Conservation (phyloP, 495 filamentous ascomycete species). For the Penicillium roqueforti region DNA sequence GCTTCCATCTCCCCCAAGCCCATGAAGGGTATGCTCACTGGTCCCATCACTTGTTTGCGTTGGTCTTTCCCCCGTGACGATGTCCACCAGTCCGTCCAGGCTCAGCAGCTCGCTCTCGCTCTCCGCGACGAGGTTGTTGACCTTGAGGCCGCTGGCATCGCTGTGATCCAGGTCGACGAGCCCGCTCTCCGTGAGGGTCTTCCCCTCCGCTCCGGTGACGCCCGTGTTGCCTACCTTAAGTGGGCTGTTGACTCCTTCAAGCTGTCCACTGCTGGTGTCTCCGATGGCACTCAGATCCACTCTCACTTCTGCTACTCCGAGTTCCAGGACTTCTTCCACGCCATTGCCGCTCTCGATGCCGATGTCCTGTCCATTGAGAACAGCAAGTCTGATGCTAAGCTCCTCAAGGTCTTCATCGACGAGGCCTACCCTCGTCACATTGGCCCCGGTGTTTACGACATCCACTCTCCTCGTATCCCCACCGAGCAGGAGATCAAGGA, state of each 20-base stretch:
- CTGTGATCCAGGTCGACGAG: conserved; percentile 98
- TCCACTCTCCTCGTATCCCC: conserved; percentile 97
- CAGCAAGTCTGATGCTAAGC: conserved; percentile 99
- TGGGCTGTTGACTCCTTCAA: conserved; percentile 98
- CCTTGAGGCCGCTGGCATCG: conserved; percentile 91
- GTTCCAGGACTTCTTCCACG: conserved; percentile 99
- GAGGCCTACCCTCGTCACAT: conserved; percentile 96
- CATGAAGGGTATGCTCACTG: conserved; percentile 99
- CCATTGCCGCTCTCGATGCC: conserved; percentile 94
- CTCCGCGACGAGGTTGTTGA: conserved; percentile 98
- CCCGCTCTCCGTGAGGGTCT: conserved; percentile 98
- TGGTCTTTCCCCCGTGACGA: conserved; percentile 99
- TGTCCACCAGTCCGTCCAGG: conserved; percentile 97
- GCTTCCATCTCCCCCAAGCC: conserved; percentile 94
- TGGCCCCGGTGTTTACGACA: conserved; percentile 99
- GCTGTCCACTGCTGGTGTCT: conserved; percentile 83
- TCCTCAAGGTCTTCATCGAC: conserved; percentile 96
- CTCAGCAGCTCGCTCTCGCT: conserved; percentile 95
- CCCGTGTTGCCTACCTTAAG: conserved; percentile 89
- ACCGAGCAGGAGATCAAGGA: conserved; percentile 95
- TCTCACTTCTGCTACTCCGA: conserved; percentile 99
- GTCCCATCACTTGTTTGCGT: conserved; percentile 94
- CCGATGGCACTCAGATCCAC: conserved; percentile 96
- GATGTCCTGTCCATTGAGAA: conserved; percentile 99
- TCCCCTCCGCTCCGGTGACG: conserved; percentile 82